Evolutionary conservation across 257 asterid species (phyloP).

Genomic region (Pogostemon cablin): DNA sequence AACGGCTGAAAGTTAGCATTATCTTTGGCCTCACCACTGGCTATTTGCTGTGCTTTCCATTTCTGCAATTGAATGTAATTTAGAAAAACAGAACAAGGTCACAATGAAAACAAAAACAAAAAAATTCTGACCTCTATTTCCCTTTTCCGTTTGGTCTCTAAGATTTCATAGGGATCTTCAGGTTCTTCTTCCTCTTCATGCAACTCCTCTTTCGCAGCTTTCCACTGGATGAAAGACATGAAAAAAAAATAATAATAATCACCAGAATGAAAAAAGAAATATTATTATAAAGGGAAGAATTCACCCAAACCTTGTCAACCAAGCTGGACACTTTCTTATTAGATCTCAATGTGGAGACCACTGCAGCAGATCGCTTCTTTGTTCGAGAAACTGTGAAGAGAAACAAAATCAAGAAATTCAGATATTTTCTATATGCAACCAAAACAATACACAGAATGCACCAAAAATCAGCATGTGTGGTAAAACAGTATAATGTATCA

Average conservation of each 20-base stretch:
- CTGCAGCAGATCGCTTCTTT: constrained; percentile 72
- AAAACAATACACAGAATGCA: background rate
- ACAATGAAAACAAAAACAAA: background rate
- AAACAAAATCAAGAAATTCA: constrained; percentile 21
- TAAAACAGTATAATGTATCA: background rate
- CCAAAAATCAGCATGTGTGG: background rate
- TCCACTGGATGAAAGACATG: constrained; percentile 63
- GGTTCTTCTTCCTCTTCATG: constrained; percentile 87
- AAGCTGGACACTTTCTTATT: constrained; percentile 92
- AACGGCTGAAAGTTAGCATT: constrained; percentile 97
- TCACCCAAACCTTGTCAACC: constrained; percentile 85
- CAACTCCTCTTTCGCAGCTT: constrained; percentile 97
- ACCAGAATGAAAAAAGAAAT: constrained; percentile 1
- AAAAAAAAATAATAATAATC: background rate
- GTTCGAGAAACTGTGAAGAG: constrained; percentile 58
- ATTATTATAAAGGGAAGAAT: constrained; percentile 16
- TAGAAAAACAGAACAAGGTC: background rate
- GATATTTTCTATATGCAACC: constrained; percentile 21
- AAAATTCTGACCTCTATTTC: constrained; percentile 80
- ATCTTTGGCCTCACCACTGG: constrained; percentile 87
- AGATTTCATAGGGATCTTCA: constrained; percentile 63
- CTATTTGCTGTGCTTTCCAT: constrained; percentile 91
- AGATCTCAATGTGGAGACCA: constrained; percentile 74
- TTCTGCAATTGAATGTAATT: constrained; percentile 53
- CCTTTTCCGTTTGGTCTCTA: constrained; percentile 81